Percentiles rank a stretch among this genome's conserved stretches.
phyloP scores from a whole-genome alignment of 495 filamentous ascomycete genomes.

The Aspergillus olivimuriae region DNA sequence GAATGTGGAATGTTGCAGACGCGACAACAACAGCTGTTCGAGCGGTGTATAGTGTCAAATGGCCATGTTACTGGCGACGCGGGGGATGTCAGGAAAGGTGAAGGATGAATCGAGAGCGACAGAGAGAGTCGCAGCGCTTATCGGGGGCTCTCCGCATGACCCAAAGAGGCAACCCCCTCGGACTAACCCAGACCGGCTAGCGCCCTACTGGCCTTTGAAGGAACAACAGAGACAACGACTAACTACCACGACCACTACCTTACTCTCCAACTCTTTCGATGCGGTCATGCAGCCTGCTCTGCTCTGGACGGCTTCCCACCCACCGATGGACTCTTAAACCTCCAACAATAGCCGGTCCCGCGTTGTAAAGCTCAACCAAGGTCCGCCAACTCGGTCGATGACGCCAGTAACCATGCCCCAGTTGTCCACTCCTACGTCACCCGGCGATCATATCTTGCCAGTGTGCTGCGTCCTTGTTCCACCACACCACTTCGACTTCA shows the following conservation, averaged over 20 bases:
- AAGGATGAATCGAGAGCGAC: not conserved
- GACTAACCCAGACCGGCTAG: not conserved
- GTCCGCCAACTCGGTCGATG: slow-evolving; percentile 13
- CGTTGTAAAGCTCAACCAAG: not conserved
- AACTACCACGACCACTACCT: no score
- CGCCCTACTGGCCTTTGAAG: not conserved
- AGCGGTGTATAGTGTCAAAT: no score
- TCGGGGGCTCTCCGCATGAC: slow-evolving; percentile 14
- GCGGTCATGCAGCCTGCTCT: no score
- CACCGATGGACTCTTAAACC: not conserved
- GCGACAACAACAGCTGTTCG: no score
- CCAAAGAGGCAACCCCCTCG: slow-evolving; percentile 5
- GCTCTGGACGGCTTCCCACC: not conserved
- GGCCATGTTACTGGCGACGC: no score
- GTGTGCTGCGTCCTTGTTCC: slow-evolving; percentile 5
- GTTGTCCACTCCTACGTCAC: slow-evolving; percentile 35
- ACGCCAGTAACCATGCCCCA: slow-evolving; percentile 13
- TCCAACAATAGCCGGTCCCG: not conserved
- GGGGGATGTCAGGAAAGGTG: no score
- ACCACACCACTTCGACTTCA: no score
- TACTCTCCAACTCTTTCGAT: no score
- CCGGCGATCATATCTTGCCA: slow-evolving; percentile 29
- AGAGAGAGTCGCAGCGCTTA: not conserved
- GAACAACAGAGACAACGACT: no score
- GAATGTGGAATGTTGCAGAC: no score